These are phyloP conservation scores for Mycena maculata DNA, from an alignment of 768 basidiomycete species.

Conservation along the genomic window DNA sequence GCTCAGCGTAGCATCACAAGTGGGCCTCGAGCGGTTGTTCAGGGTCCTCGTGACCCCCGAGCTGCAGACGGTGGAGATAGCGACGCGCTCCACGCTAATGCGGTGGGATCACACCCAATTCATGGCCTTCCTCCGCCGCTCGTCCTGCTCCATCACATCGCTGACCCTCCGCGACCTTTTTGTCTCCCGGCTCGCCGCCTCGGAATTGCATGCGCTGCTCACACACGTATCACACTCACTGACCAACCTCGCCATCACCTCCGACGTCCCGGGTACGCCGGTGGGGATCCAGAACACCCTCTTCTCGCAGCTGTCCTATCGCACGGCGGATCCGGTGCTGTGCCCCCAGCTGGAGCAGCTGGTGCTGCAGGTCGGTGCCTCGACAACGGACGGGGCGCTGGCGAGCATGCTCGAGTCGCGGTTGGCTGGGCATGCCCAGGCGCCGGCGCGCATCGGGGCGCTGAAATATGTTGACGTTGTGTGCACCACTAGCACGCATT, in stretches of 20 bases:
- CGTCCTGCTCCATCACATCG: constrained; percentile 16
- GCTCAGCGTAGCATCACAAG: constrained; percentile 24
- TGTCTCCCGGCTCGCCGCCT: constrained; percentile 13
- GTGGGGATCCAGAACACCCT: constrained; percentile 16
- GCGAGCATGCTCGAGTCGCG: constrained; percentile 26
- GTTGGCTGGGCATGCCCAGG: constrained; percentile 12
- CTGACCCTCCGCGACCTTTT: constrained; percentile 28
- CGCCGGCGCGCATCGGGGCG: constrained; percentile 22
- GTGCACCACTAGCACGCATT: constrained; percentile 21
- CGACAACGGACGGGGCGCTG: constrained; percentile 21
- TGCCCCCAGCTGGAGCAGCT: constrained; percentile 28
- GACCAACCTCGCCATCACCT: constrained; percentile 22
- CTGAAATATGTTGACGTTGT: constrained; percentile 14
- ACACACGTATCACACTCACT: constrained; percentile 18
- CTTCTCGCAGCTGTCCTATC: constrained; percentile 19
- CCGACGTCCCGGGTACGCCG: constrained; percentile 28
- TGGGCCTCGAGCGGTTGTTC: constrained; percentile 19
- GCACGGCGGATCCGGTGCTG: background rate
- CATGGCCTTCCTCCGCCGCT: constrained; percentile 30
- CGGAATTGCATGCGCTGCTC: constrained; percentile 20
- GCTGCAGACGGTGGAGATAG: constrained; percentile 23
- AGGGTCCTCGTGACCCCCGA: constrained; percentile 9
- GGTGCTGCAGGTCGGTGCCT: constrained; percentile 23
- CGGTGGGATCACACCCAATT: constrained; percentile 26
- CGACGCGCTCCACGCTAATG: constrained; percentile 29